Percentiles rank a stretch among this genome's conserved stretches.
Evolutionary conservation across 148 eudicot genomes (phyloP).

Genomic region (Rhododendron vialii): DNA sequence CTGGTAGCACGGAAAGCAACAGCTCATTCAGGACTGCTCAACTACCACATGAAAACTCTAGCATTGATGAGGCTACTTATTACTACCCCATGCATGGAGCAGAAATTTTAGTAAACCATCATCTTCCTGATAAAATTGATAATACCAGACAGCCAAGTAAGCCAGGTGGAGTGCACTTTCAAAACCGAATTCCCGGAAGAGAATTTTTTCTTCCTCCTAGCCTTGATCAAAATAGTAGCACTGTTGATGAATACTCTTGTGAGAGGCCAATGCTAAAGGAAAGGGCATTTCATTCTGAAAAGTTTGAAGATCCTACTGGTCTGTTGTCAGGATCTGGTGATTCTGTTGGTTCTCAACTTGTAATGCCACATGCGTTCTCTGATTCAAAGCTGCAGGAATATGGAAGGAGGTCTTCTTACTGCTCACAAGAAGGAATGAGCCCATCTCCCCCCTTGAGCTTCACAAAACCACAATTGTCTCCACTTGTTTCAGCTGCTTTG

Average conservation of each 20-base stretch:
- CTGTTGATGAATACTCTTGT: constrained; percentile 18
- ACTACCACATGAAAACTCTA: constrained; percentile 28
- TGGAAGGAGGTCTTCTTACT: constrained; percentile 6
- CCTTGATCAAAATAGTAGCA: constrained; percentile 22
- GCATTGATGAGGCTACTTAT: constrained; percentile 4
- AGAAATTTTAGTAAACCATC: constrained; percentile 5
- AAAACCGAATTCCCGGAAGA: constrained; percentile 19
- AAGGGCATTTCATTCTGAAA: constrained; percentile 36
- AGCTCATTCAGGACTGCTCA: constrained; percentile 34
- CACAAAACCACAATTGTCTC: constrained; percentile 27
- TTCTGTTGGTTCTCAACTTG: constrained; percentile 41
- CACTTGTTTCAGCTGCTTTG: constrained; percentile 21
- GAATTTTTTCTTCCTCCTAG: constrained; percentile 26
- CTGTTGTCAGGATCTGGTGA: constrained; percentile 37
- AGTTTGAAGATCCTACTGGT: constrained; percentile 33
- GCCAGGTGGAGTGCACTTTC: constrained; percentile 18
- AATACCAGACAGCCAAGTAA: constrained; percentile 5
- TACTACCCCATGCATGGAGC: constrained; percentile 8
- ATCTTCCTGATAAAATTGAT: constrained; percentile 13
- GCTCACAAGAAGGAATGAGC: constrained; percentile 50
- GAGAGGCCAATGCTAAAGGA: constrained; percentile 30
- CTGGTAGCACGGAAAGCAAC: constrained; percentile 41
- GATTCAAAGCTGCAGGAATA: constrained; percentile 9
- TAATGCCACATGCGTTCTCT: constrained; percentile 19
- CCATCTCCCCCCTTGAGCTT: constrained; percentile 43